Evolutionary conservation across 176 grass and related monocot species (phyloP), one percentile per base, ranked within the genome.

Genomic region (Alopecurus myosuroides): DNA sequence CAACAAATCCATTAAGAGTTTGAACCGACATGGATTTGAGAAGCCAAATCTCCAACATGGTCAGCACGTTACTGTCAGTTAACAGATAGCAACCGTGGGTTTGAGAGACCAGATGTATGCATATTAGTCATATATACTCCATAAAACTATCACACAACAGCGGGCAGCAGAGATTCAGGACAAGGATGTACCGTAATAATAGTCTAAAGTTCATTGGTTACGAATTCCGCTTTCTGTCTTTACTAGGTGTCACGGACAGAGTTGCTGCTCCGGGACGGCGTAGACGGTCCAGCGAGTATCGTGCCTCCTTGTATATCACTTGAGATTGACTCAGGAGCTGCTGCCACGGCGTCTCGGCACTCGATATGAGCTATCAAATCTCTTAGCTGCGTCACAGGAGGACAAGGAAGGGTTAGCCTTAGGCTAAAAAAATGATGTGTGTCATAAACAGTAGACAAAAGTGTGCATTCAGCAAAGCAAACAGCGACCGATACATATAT

Each of bases 351-450:
- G 53, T 66, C 67, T 34, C 77, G 86, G 13, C 77, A 72, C 65
- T 95, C 93, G 3, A 98, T 78, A 50, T 76, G 91, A 48, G 60
- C 74, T 84, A 98, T 95, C 85, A 98, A 74, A 85, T 70, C 83
- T 57, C 77, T 88, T 84, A 95, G 77, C 91, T 98, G 80, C n/a
- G n/a, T 76, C 42, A 88, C 2, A 88, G 11, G 60, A 67, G 48
- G 64, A 68, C 17, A n/a, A 52, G 46, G 58, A 66, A 11, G 14
- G 80, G 60, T 77, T 81, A 46, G 36, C 46, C 30, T 22, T 82
- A 25, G 81, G 76, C 11, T n/a, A 79, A 44, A 77, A 46, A 34
- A 65, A 25, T 15, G 5, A 55, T 3, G 4, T n/a, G 36, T 76
- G 70, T 28, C 41, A 15, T 51, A 20, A 78, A 73, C 79, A 81